A percentile compares a stretch with the other conserved stretches of the same genome.
These are phyloP conservation scores for Syzygium aromaticum DNA, from an alignment of 345 rosid genomes.

Conservation along the genomic window DNA sequence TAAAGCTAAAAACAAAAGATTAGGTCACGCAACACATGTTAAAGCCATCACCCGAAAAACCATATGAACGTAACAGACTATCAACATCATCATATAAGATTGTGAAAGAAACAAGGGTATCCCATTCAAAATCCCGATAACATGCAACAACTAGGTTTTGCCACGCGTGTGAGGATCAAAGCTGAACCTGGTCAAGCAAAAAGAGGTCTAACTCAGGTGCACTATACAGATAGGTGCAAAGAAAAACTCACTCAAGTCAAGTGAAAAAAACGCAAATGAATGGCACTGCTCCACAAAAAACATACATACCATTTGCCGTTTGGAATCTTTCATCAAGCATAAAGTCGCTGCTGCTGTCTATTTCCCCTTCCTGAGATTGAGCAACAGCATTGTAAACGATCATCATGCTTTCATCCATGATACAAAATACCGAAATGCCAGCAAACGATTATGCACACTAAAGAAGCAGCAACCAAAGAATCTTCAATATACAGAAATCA, in stretches of 20 bases:
- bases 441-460: not conserved
- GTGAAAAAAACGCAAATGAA: not conserved
- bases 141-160: not conserved
- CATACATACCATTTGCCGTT: conserved; percentile 27
- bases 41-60: not conserved
- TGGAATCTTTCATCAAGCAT: conserved; percentile 14
- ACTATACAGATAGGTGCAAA: not conserved
- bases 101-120: not conserved
- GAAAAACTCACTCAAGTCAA: not conserved
- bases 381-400: not conserved
- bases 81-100: not conserved
- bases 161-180: not conserved
- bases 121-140: not conserved
- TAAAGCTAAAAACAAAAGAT: not conserved
- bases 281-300: not conserved
- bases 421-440: not conserved
- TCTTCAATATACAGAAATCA: not conserved
- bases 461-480: not conserved
- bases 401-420: not conserved
- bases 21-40: not conserved
- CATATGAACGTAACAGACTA: not conserved
- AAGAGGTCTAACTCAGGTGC: not conserved
- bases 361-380: conserved; percentile 43
- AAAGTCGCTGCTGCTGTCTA: conserved; percentile 5
- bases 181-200: not conserved